Base-by-base conservation (phyloP, 177 flowering plant genomes). In the Vitis hybrid region DNA sequence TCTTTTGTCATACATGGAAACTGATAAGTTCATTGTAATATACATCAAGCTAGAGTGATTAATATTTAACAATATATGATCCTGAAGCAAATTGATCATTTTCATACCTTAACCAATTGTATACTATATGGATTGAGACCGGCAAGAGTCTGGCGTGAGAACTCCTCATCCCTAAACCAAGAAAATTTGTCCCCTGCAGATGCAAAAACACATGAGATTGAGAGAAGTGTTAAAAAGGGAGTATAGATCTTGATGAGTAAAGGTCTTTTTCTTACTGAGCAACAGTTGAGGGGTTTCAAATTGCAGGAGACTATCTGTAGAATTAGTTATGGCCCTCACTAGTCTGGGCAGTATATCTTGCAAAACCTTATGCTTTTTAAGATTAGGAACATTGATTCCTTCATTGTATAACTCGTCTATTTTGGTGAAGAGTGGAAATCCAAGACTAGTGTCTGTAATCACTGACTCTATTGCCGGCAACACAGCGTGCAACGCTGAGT, bases 141-240 rank as follows among this genome's bases (percentile, higher is more conserved):
- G 7, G 85, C 85, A 62, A 81, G 78, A 14, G 75, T 77, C 31
- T 81, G 78, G 8, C 85, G 61, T 12, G 69, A 57, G 62, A 76
- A 76, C 57, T 76, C 78, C 13, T 66, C 71, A 50, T 70, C 78
- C 13, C 57, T 55, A 22, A 60, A 52, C 74, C 78, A 75, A 12
- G 58, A 53, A 19, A 67, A 67, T 15, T 51, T 62, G 48, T 71
- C 78, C 55, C 64, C 78, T 75, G 76, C 20, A 39, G 1, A 39
- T 39, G 45, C 45, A 39, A 39, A 39, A 39, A 39, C 45, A 39
- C 45, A 39, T 39, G 45, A 39, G 45, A 39, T 39, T 39, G 45
- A 39, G 45, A 39, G 45, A 39, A 7, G 45, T 11, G 0, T 3
- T 14, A 51, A 14, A 51, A 14, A 51, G 55, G 13, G 55, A 51